These are phyloP conservation scores for Termitomyces titanicus DNA, from an alignment of 768 basidiomycete genomes.

Conservation along the genomic window DNA sequence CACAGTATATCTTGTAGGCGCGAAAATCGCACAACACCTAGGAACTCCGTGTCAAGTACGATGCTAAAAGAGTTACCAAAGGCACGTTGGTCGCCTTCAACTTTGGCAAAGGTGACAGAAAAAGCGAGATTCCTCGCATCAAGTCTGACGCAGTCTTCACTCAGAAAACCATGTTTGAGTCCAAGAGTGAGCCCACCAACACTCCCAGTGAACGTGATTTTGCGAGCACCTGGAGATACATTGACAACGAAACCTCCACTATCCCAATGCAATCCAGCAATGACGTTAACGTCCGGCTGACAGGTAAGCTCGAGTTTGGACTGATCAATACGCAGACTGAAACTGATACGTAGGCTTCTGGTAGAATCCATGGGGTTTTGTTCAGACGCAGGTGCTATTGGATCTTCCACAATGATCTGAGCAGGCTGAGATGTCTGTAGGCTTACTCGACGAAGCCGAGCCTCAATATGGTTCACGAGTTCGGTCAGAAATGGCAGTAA, in stretches of 20 bases:
- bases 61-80: constrained; percentile 60
- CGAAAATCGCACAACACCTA: constrained; percentile 76
- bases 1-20: constrained; percentile 89
- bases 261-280: constrained; percentile 87
- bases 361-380: constrained; percentile 23
- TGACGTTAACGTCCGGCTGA: constrained; percentile 89
- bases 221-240: constrained; percentile 69
- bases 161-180: constrained; percentile 81
- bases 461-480: constrained; percentile 65
- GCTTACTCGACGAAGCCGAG: constrained; percentile 57
- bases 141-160: constrained; percentile 77
- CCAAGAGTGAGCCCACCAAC: constrained; percentile 80
- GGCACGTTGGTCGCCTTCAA: constrained; percentile 31
- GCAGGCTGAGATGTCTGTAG: constrained; percentile 21
- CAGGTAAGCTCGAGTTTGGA: constrained; percentile 87
- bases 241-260: constrained; percentile 89
- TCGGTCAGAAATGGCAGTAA: constrained; percentile 85
- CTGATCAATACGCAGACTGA: constrained; percentile 89
- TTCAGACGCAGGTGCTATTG: constrained; percentile 6
- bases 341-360: constrained; percentile 66
- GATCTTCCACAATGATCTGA: constrained; percentile 8
- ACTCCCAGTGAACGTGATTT: constrained; percentile 69
- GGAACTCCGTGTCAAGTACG: constrained; percentile 81
- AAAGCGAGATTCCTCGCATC: constrained; percentile 82
- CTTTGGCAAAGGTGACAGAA: constrained; percentile 64